A percentile compares a stretch with the other conserved stretches of the same genome.
Conservation (phyloP, 805 yeast species). For the Sungouiella thailandica region DNA sequence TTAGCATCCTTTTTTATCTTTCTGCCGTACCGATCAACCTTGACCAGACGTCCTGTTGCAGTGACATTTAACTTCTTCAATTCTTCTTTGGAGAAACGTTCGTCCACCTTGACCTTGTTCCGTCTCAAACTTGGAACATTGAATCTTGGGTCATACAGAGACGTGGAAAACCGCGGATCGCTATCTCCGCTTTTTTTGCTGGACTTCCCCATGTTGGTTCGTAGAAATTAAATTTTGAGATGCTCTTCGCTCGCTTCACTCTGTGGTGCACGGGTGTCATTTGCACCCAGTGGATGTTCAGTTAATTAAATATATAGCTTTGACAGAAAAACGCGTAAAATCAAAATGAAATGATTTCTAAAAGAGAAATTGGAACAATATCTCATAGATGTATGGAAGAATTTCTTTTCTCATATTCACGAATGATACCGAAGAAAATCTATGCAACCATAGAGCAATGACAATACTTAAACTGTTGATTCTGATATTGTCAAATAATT, state of each 20-base stretch:
- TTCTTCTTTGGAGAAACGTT: conserved; percentile 70
- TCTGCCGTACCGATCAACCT: conserved; percentile 86
- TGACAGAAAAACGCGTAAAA: too few relatives aligned
- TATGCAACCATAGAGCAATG: too few relatives aligned
- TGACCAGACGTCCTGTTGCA: conserved; percentile 50
- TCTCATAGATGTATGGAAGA: too few relatives aligned
- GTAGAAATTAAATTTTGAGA: conserved; percentile 2
- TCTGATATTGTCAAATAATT: too few relatives aligned
- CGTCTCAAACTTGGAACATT: conserved; percentile 65
- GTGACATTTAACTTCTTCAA: conserved; percentile 43
- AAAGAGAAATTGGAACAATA: too few relatives aligned
- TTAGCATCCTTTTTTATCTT: conserved; percentile 43
- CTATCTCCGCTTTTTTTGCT: conserved; percentile 24
- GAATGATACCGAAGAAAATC: too few relatives aligned
- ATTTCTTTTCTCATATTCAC: too few relatives aligned
- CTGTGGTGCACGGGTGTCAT: conserved; percentile 1
- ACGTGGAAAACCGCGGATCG: conserved; percentile 75
- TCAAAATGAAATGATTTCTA: too few relatives aligned
- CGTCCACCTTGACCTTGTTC: conserved; percentile 74
- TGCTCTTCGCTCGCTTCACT: conserved; percentile 1
- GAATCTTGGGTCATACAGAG: conserved; percentile 87
- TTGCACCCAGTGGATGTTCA: conserved; percentile 1
- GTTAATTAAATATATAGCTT: neutral
- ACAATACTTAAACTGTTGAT: too few relatives aligned
- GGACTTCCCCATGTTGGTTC: conserved; percentile 5